phyloP scores from a whole-genome alignment of 208 protist genomes.

The Crithidia thermophila region DNA sequence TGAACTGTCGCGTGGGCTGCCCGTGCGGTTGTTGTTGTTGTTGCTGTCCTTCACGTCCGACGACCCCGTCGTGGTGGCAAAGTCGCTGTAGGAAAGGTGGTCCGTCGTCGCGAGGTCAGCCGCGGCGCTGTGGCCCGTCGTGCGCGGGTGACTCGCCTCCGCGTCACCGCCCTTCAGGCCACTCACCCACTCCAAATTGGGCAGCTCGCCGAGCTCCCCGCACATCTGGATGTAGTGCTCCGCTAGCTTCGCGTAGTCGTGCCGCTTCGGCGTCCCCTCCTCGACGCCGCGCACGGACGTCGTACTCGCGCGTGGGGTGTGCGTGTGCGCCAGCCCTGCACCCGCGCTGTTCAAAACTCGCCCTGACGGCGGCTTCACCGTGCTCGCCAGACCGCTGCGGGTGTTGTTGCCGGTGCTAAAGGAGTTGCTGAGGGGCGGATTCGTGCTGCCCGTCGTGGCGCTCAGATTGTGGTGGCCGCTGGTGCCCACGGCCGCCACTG shows the following conservation, averaged over 20 bases:
- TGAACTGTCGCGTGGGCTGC: neutral
- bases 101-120: neutral
- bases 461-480: too few relatives aligned
- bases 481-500: neutral
- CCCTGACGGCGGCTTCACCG: conserved; percentile 18
- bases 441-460: too few relatives aligned
- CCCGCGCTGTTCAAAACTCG: conserved; percentile 3
- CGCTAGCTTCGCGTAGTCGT: conserved; percentile 37
- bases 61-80: neutral
- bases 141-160: neutral
- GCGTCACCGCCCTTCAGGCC: conserved; percentile 10
- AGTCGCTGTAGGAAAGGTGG: conserved; percentile 4
- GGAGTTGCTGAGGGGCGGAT: neutral
- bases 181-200: conserved; percentile 62
- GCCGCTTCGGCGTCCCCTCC: conserved; percentile 1
- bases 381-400: neutral
- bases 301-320: conserved; percentile 10
- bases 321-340: conserved; percentile 11
- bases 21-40: neutral
- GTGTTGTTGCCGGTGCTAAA: neutral
- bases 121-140: neutral
- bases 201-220: conserved; percentile 52
- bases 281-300: neutral
- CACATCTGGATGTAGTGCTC: conserved; percentile 57
- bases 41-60: conserved; percentile 5